Base-by-base conservation (phyloP, 495 filamentous ascomycete genomes). In the Aspergillus carlsbadensis region DNA sequence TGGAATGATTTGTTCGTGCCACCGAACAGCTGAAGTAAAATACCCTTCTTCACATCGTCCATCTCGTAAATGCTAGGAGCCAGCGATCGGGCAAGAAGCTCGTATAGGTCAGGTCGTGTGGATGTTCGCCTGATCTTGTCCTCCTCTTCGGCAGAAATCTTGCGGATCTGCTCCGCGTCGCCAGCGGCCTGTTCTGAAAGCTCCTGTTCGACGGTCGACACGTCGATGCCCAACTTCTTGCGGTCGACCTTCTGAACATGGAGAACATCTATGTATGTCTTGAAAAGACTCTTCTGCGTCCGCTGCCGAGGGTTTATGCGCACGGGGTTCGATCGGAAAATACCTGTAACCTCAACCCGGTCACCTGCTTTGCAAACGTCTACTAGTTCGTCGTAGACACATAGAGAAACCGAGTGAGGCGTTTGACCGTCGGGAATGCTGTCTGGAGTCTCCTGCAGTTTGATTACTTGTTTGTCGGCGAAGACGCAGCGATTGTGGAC, bases 1-100 rank as follows among this genome's bases (percentile, higher is more conserved):
- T 97, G 87, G 69, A 98, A 98, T 0, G 88, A 86, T 72, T 98
- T 98, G 76, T 98, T 98, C n/a, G 94, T 97, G 22, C 94, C 94
- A 14, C 94, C 95, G 66, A 98, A 98, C 43, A 98, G 80, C 64
- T 98, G 94, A 3, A 98, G 84, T 10, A 98, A 77, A 53, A 98
- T 96, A 24, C 94, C 94, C 70, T 98, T 98, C 81, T 98, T 98
- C 34, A 98, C 90, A 67, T 99, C 94, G 56, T 98, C 95, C 89
- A 94, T 91, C 69, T 99, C 94, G 74, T 95, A 98, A 61, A 99
- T 83, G 56, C 91, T 96, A 17, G 94, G 94, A 2, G 95, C 95
- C 20, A 99, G 74, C 0, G 94, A 98, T 13, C 94, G 86, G 17
- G 95, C 82, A 4, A 99, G 84, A 33, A 99, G 83, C 41, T 99